Conservation (phyloP, 2,329 filamentous ascomycete genomes). For the Claviceps paspali region DNA sequence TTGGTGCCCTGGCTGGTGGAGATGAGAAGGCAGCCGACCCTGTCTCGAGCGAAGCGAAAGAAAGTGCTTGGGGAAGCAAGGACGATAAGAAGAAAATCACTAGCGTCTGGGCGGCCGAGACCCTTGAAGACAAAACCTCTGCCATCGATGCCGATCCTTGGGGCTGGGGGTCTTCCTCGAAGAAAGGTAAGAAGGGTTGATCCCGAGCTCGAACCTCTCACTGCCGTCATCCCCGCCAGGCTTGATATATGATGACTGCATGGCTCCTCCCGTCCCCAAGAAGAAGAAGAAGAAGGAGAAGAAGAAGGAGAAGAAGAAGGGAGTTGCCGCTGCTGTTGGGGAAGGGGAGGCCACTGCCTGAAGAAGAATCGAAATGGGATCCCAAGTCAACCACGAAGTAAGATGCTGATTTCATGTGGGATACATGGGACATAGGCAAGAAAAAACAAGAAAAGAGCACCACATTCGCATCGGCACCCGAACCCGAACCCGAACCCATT, state of each 20-base stretch:
- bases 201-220: too few relatives aligned
- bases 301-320: constrained; percentile 15
- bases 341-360: constrained; percentile 2
- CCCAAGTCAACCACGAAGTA: constrained; percentile 7
- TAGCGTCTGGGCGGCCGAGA: constrained; percentile 20
- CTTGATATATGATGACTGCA: constrained; percentile 16
- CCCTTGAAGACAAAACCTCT: constrained; percentile 12
- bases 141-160: constrained; percentile 14
- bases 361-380: constrained; percentile 1
- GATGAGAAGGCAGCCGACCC: constrained; percentile 22
- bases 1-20: constrained; percentile 29
- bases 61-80: constrained; percentile 17
- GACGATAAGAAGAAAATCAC: constrained; percentile 26
- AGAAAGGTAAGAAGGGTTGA: constrained; percentile 24
- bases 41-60: constrained; percentile 17
- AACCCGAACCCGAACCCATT: constrained; percentile 2
- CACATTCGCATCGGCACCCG: too few relatives aligned
- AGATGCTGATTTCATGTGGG: constrained; percentile 6
- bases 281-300: constrained; percentile 18
- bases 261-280: constrained; percentile 12
- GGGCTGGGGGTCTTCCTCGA: constrained; percentile 19
- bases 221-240: constrained; percentile 14
- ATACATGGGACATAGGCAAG: constrained; percentile 3
- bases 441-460: constrained; percentile 18
- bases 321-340: constrained; percentile 8